Conservation (phyloP, 2,329 filamentous ascomycete genomes). For the Knufia petricola region DNA sequence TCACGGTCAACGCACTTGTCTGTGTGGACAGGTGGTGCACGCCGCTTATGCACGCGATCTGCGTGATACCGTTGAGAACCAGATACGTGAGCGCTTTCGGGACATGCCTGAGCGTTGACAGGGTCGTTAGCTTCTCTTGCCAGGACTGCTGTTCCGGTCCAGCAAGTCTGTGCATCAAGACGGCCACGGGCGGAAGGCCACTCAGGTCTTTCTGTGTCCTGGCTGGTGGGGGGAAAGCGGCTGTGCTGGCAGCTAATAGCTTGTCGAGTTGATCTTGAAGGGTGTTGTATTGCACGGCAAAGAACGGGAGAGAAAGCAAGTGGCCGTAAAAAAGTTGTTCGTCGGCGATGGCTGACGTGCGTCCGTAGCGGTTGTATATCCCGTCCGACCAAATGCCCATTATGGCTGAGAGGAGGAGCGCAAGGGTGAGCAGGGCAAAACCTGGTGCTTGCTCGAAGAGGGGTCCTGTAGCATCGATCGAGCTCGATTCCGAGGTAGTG, state of each 20-base stretch:
- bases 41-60: slow-evolving; percentile 89
- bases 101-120: slow-evolving; percentile 21
- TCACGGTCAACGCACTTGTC: slow-evolving; percentile 86
- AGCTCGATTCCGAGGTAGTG: background rate
- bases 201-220: background rate
- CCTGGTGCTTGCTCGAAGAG: slow-evolving; percentile 47
- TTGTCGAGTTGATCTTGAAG: slow-evolving; percentile 22
- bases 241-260: slow-evolving; percentile 49
- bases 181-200: slow-evolving; percentile 21
- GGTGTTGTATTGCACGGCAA: slow-evolving; percentile 32
- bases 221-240: slow-evolving; percentile 42
- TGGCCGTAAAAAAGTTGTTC: slow-evolving; percentile 95
- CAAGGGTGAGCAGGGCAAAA: slow-evolving; percentile 71
- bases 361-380: slow-evolving; percentile 74
- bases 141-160: background rate
- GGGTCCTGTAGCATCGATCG: slow-evolving; percentile 24
- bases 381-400: slow-evolving; percentile 95
- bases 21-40: slow-evolving; percentile 88
- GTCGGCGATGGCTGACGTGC: slow-evolving; percentile 60
- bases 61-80: slow-evolving; percentile 59
- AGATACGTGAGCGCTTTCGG: slow-evolving; percentile 30
- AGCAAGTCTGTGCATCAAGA: slow-evolving; percentile 15
- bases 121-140: background rate
- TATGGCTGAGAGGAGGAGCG: slow-evolving; percentile 80
- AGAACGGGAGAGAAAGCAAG: slow-evolving; percentile 37